These are phyloP conservation scores for Colletotrichum brevisporum DNA, from an alignment of 2,329 filamentous ascomycete genomes.

Conservation along the genomic window DNA sequence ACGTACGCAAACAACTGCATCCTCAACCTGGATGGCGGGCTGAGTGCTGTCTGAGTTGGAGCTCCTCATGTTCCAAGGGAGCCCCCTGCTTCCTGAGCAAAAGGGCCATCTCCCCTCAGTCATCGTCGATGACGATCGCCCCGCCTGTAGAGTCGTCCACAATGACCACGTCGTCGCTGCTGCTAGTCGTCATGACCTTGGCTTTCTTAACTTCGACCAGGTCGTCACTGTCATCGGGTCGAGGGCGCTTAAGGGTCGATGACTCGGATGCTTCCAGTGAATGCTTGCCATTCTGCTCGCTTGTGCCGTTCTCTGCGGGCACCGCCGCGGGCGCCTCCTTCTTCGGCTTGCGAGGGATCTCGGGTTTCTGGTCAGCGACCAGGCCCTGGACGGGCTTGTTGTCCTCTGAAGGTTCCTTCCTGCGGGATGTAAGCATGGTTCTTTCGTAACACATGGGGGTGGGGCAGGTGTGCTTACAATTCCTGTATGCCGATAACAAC, in stretches of 20 bases:
- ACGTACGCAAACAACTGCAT: constrained; percentile 89
- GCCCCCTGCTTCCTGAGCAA: constrained; percentile 12
- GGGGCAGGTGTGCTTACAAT: constrained; percentile 60
- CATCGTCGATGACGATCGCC: constrained; percentile 77
- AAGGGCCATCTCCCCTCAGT: constrained; percentile 54
- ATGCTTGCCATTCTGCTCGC: constrained; percentile 58
- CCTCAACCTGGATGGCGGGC: constrained; percentile 86
- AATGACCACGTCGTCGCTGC: constrained; percentile 59
- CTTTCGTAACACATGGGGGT: neutral
- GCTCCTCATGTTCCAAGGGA: constrained; percentile 8
- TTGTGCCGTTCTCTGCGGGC: constrained; percentile 55
- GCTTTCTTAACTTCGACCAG: constrained; percentile 62
- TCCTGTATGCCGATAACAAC: constrained; percentile 80
- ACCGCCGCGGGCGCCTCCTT: constrained; percentile 48
- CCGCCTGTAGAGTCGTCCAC: constrained; percentile 59
- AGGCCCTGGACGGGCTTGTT: constrained; percentile 71
- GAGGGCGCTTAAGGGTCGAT: constrained; percentile 61
- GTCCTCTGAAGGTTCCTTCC: constrained; percentile 58
- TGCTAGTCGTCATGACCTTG: constrained; percentile 54
- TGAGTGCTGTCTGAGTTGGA: constrained; percentile 73
- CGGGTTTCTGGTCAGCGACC: constrained; percentile 56
- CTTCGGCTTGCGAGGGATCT: constrained; percentile 69
- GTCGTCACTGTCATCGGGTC: constrained; percentile 58
- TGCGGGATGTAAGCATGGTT: constrained; percentile 50
- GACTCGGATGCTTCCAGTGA: constrained; percentile 51